phyloP scores from a whole-genome alignment of 768 basidiomycete species.

The Coprinellus aureogranulatus region DNA sequence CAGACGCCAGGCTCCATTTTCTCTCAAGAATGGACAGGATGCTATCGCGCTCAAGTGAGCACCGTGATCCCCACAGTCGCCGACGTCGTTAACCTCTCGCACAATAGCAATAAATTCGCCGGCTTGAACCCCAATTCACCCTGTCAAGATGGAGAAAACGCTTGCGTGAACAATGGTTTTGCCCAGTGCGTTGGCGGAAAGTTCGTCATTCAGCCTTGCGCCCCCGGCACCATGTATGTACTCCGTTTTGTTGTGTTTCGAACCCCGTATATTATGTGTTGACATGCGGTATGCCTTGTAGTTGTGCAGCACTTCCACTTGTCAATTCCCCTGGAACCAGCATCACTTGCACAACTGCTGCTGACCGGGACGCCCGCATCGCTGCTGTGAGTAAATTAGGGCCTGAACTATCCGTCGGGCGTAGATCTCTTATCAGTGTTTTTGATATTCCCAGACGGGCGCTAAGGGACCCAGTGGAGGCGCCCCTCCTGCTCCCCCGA shows the following conservation, averaged over 20 bases:
- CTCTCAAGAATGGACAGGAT: conserved; percentile 39
- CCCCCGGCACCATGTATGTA: conserved; percentile 34
- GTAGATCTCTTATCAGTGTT: not conserved
- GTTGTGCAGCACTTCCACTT: conserved; percentile 52
- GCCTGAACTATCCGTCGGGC: not conserved
- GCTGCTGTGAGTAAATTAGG: conserved; percentile 33
- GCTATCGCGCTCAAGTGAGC: conserved; percentile 41
- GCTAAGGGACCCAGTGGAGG: not conserved
- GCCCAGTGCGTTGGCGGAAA: conserved; percentile 57
- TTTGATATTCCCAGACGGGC: not conserved
- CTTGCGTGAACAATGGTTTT: conserved; percentile 49
- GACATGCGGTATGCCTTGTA: conserved; percentile 11
- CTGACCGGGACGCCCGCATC: conserved; percentile 47
- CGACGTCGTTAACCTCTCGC: not conserved
- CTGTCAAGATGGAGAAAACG: conserved; percentile 39
- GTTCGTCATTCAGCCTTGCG: conserved; percentile 36
- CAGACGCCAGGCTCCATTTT: conserved; percentile 31
- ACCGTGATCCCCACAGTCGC: not conserved
- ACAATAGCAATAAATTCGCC: conserved; percentile 31
- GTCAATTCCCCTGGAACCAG: conserved; percentile 48
- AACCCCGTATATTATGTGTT: not conserved
- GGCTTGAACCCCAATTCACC: conserved; percentile 30
- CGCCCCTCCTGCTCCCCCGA: too few species aligned
- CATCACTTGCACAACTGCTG: conserved; percentile 50
- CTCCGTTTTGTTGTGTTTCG: not conserved